These are phyloP conservation scores for Candida maesae DNA, from an alignment of 805 yeast genomes.

Conservation along the genomic window DNA sequence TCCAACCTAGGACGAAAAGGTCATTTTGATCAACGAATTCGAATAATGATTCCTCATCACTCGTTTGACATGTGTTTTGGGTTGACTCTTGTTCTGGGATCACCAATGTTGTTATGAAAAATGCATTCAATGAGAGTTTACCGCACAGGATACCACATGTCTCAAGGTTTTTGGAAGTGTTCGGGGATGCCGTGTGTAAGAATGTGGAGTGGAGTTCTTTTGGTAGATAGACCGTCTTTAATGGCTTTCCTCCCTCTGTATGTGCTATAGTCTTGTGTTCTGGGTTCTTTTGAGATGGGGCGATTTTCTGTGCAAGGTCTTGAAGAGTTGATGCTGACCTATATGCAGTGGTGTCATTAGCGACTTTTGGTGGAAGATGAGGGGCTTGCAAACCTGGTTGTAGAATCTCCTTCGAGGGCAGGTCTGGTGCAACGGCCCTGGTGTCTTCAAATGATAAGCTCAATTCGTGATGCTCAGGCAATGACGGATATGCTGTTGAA, in stretches of 20 bases:
- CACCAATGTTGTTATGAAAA: constrained; percentile 56
- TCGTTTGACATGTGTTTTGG: constrained; percentile 57
- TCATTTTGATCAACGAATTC: constrained; percentile 52
- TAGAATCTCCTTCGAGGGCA: constrained; percentile 1
- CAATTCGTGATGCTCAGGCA: constrained; percentile 10
- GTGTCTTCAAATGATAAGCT: neutral
- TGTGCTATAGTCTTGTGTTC: constrained; percentile 37
- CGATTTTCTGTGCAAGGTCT: no score
- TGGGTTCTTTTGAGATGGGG: constrained; percentile 3
- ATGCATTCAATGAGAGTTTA: constrained; percentile 54
- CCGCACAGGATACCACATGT: constrained; percentile 71
- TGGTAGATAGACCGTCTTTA: constrained; percentile 52
- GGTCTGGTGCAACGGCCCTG: neutral
- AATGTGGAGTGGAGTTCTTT: constrained; percentile 39
- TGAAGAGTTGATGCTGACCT: neutral
- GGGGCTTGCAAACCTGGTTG: no score
- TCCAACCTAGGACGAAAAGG: constrained; percentile 68
- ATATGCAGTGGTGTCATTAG: no score
- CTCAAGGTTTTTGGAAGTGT: constrained; percentile 50
- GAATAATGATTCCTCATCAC: constrained; percentile 55
- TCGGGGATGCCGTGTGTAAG: constrained; percentile 42
- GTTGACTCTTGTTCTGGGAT: constrained; percentile 65
- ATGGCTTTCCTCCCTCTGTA: constrained; percentile 55
- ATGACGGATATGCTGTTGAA: constrained; percentile 19
- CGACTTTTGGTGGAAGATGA: constrained; percentile 11